Evolutionary conservation across 202 grass and related monocot species (phyloP).

Genomic region (Musa balbisiana): DNA sequence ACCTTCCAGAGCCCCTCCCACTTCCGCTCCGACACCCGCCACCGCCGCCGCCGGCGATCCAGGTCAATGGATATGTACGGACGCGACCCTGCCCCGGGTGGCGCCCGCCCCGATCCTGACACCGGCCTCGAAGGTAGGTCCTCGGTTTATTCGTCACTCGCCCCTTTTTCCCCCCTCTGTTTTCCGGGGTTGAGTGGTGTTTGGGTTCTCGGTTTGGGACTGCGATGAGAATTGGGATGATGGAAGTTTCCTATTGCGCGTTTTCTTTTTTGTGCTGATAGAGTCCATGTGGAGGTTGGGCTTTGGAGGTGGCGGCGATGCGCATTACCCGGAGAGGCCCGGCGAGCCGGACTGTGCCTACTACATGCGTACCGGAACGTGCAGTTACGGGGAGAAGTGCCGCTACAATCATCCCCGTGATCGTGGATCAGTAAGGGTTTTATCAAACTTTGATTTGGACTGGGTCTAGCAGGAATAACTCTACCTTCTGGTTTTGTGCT

Average conservation of each 20-base stretch:
- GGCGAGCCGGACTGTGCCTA: constrained; percentile 60
- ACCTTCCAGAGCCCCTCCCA: no score
- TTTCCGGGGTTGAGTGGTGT: neutral
- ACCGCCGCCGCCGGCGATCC: neutral
- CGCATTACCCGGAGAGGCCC: constrained; percentile 54
- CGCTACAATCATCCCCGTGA: constrained; percentile 84
- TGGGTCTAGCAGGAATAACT: neutral
- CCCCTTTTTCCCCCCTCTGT: neutral
- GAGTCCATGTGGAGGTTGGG: constrained; percentile 69
- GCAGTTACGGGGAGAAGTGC: constrained; percentile 71
- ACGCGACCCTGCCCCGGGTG: neutral
- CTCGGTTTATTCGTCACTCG: neutral
- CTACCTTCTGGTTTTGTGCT: neutral
- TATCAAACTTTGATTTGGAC: neutral
- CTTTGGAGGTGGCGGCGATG: constrained; percentile 31
- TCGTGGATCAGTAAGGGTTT: constrained; percentile 35
- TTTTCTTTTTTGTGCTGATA: constrained; percentile 15
- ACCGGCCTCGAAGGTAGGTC: constrained; percentile 64
- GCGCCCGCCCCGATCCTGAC: constrained; percentile 16
- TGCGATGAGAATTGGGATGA: constrained; percentile 11
- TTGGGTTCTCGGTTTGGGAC: neutral
- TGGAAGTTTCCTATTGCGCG: neutral
- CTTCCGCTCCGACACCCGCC: neutral
- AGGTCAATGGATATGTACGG: constrained; percentile 1
- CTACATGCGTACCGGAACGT: constrained; percentile 75